These are phyloP conservation scores for Xylariales sp. DNA, from an alignment of 2,329 filamentous ascomycete genomes.

Conservation along the genomic window DNA sequence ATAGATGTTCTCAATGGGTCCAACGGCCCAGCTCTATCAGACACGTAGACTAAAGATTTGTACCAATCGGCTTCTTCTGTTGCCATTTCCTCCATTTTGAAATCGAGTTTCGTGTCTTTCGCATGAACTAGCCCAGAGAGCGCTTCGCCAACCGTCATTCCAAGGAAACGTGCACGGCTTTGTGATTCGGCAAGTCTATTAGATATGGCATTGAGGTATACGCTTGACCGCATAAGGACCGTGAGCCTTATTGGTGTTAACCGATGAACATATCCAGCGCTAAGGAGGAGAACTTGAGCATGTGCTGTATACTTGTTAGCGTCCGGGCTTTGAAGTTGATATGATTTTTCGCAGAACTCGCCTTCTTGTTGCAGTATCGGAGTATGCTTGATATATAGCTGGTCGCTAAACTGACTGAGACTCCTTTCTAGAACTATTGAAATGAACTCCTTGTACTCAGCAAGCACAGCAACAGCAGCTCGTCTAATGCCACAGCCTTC, in stretches of 20 bases:
- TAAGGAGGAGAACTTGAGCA: constrained; percentile 80
- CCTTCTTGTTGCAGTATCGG: constrained; percentile 91
- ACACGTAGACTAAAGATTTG: constrained; percentile 70
- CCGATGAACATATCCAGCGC: constrained; percentile 80
- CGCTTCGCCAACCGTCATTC: constrained; percentile 86
- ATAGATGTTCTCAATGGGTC: constrained; percentile 58
- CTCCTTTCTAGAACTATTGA: constrained; percentile 72
- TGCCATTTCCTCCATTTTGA: constrained; percentile 83
- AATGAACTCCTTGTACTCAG: constrained; percentile 63
- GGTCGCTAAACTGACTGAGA: constrained; percentile 82
- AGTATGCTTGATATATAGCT: constrained; percentile 86
- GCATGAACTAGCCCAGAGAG: constrained; percentile 73
- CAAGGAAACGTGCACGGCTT: constrained; percentile 79
- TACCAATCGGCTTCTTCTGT: constrained; percentile 81
- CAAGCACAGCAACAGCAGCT: constrained; percentile 70
- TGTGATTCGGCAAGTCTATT: constrained; percentile 86
- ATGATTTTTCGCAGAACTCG: constrained; percentile 52
- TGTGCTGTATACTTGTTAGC: constrained; percentile 66
- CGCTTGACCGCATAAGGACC: constrained; percentile 75
- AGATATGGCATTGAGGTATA: constrained; percentile 83
- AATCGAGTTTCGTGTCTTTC: constrained; percentile 78
- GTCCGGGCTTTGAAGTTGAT: neutral
- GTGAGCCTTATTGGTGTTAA: constrained; percentile 73
- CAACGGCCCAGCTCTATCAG: constrained; percentile 72
- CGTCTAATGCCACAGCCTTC: constrained; percentile 74